These are phyloP conservation scores for Grigorovia jiainica DNA, from an alignment of 805 yeast genomes.

Conservation along the genomic window DNA sequence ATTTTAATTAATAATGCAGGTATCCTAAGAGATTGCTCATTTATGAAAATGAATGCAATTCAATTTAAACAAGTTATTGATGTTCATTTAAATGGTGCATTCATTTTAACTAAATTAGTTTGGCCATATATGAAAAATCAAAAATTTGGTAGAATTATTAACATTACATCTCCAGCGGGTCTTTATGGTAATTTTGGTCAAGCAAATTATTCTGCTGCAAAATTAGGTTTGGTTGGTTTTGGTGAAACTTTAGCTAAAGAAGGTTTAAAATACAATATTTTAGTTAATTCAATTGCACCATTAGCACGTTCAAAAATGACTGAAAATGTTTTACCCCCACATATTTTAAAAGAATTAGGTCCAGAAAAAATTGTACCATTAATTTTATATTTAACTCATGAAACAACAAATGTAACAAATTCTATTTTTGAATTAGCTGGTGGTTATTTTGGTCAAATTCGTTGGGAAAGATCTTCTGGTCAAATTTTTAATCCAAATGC, in stretches of 20 bases:
- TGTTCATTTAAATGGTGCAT: conserved; percentile 88
- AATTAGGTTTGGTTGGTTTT: conserved; percentile 80
- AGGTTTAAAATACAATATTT: conserved; percentile 76
- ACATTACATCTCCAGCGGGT: conserved; percentile 97
- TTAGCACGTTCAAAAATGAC: conserved; percentile 96
- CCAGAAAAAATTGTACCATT: conserved; percentile 92
- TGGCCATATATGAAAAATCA: conserved; percentile 87
- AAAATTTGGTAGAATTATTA: conserved; percentile 77
- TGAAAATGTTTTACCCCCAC: conserved; percentile 78
- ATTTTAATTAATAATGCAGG: conserved; percentile 91
- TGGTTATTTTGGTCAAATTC: conserved; percentile 80
- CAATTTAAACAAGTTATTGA: conserved; percentile 73
- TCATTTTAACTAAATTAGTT: conserved; percentile 74
- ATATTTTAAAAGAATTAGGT: conserved; percentile 64
- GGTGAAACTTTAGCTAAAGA: conserved; percentile 94
- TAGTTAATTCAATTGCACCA: conserved; percentile 84
- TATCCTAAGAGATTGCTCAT: conserved; percentile 76
- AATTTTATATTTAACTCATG: conserved; percentile 72
- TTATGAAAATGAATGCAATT: conserved; percentile 75
- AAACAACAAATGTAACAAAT: conserved; percentile 51
- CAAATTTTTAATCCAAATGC: conserved; percentile 67
- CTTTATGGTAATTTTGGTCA: conserved; percentile 96
- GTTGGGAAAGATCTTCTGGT: conserved; percentile 93
- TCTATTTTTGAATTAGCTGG: conserved; percentile 90
- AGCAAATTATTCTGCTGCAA: conserved; percentile 90